A percentile compares a stretch with the other conserved stretches of the same genome.
phyloP scores from a whole-genome alignment of 1,284 basidiomycete species.

The Microbotryomycetes sp. region DNA sequence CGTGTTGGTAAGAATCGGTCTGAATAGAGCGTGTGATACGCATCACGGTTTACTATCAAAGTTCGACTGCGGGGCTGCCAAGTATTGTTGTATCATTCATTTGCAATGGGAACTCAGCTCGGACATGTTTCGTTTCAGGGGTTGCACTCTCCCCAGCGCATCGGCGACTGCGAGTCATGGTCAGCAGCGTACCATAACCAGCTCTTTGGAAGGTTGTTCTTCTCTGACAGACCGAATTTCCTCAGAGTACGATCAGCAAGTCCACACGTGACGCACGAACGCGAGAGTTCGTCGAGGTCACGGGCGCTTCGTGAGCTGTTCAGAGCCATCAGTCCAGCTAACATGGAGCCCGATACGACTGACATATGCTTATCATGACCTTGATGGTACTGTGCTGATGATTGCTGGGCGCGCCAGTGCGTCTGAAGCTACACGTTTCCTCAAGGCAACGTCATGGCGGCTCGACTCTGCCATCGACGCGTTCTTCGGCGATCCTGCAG shows the following conservation, averaged over 20 bases:
- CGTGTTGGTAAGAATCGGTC: not conserved
- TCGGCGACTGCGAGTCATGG: not conserved
- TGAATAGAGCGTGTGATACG: too few species aligned
- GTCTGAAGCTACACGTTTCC: slow-evolving; percentile 61
- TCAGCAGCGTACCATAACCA: not conserved
- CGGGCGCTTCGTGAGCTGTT: slow-evolving; percentile 27
- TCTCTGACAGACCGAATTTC: too few species aligned
- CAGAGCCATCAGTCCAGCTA: not conserved
- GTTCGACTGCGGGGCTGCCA: too few species aligned
- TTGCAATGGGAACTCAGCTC: too few species aligned
- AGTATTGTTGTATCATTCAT: too few species aligned
- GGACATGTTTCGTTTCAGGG: too few species aligned
- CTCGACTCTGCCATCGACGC: slow-evolving; percentile 69
- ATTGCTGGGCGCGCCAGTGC: not conserved
- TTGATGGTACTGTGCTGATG: not conserved
- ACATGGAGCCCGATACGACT: not conserved
- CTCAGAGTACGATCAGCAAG: slow-evolving; percentile 7
- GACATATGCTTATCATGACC: not conserved
- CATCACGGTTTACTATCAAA: too few species aligned
- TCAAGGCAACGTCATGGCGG: slow-evolving; percentile 61
- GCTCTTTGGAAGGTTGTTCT: too few species aligned
- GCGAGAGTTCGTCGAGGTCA: slow-evolving; percentile 28
- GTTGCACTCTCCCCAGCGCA: not conserved
- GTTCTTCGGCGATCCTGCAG: slow-evolving; percentile 51
- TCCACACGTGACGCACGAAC: slow-evolving; percentile 12